A percentile compares a stretch with the other conserved stretches of the same genome.
Evolutionary conservation across 306 rosid genomes (phyloP).

Genomic region (Sesbania bispinosa): DNA sequence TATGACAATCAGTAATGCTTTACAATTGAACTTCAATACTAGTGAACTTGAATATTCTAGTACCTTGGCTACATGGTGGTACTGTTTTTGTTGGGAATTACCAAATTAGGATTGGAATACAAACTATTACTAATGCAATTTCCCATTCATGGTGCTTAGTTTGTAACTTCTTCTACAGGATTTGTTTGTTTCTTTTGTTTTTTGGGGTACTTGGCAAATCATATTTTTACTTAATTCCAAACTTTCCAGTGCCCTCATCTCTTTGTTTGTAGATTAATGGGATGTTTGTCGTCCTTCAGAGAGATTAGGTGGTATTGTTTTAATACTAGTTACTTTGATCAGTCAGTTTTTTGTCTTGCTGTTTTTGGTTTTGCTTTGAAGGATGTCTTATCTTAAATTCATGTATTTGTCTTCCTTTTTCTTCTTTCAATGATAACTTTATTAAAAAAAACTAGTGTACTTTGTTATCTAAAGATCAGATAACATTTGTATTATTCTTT

Average conservation of each 20-base stretch:
- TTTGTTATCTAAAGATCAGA: neutral
- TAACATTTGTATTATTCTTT: neutral
- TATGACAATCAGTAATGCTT: too few relatives aligned
- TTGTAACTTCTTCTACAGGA: neutral
- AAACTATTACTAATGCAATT: neutral
- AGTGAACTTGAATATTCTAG: too few relatives aligned
- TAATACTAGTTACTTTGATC: neutral
- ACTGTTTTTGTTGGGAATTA: too few relatives aligned
- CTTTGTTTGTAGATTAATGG: neutral
- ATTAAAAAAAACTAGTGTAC: too few relatives aligned
- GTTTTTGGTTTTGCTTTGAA: too few relatives aligned
- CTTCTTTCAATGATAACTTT: neutral
- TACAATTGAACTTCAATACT: too few relatives aligned
- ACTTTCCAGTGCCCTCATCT: neutral
- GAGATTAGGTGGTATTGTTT: neutral
- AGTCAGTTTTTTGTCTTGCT: neutral
- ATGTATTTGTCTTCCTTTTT: neutral
- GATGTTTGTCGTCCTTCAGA: neutral
- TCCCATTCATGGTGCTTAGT: neutral
- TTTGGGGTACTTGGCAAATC: neutral
- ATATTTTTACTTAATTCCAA: neutral
- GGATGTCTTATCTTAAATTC: neutral
- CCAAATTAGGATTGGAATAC: neutral
- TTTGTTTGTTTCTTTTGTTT: neutral
- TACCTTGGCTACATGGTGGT: too few relatives aligned